Percentiles rank a stretch among this genome's conserved stretches.
These are phyloP conservation scores for Aspergillus floridensis DNA, from an alignment of 2,329 filamentous ascomycete species.

Conservation along the genomic window DNA sequence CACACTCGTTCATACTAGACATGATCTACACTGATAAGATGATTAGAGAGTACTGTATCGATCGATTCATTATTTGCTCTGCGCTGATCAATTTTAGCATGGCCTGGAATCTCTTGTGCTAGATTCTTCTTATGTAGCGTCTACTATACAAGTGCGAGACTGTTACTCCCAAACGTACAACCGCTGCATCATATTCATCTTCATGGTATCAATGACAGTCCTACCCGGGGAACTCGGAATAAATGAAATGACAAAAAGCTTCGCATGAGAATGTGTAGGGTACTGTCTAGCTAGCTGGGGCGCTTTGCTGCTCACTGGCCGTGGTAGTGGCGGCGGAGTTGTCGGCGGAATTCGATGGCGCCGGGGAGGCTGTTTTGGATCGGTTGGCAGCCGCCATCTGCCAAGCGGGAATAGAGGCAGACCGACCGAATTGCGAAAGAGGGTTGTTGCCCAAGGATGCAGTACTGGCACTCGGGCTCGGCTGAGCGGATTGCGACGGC, in stretches of 20 bases:
- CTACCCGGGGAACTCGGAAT: neutral
- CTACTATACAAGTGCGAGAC: neutral
- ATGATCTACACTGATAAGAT: neutral
- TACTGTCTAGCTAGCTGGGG: slow-evolving; percentile 28
- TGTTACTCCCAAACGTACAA: neutral
- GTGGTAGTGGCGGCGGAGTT: slow-evolving; percentile 16
- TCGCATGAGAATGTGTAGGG: neutral
- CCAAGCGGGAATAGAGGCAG: slow-evolving; percentile 74
- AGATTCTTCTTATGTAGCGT: neutral
- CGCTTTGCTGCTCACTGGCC: slow-evolving; percentile 26
- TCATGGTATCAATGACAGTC: neutral
- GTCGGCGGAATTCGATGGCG: slow-evolving; percentile 19
- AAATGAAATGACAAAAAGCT: slow-evolving; percentile 4
- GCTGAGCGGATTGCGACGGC: slow-evolving; percentile 24
- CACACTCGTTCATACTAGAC: no score
- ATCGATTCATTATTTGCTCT: no score
- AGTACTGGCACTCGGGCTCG: slow-evolving; percentile 32
- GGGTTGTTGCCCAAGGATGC: slow-evolving; percentile 42
- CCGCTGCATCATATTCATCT: neutral
- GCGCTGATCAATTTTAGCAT: no score
- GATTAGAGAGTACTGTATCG: no score
- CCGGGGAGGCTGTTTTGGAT: slow-evolving; percentile 34
- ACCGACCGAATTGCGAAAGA: slow-evolving; percentile 49
- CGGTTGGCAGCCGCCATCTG: slow-evolving; percentile 68
- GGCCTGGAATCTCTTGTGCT: neutral